Conservation (phyloP, 805 yeast genomes). For the Saccharomycopsis sp. region DNA sequence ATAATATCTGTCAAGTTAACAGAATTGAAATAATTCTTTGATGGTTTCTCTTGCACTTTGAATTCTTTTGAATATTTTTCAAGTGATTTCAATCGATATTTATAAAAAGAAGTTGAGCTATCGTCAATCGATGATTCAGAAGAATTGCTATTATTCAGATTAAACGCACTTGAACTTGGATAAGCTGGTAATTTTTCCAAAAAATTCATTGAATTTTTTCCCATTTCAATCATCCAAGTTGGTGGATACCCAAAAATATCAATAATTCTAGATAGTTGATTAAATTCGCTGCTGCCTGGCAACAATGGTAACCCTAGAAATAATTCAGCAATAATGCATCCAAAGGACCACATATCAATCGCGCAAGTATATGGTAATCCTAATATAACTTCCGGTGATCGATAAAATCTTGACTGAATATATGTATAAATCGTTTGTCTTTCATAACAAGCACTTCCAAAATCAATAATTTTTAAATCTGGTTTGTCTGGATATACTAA, state of each 20-base stretch:
- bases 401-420: slow-evolving; percentile 85
- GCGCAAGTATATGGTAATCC: slow-evolving; percentile 90
- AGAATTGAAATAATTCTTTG: slow-evolving; percentile 73
- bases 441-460: slow-evolving; percentile 93
- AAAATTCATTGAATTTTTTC: slow-evolving; percentile 71
- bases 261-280: slow-evolving; percentile 76
- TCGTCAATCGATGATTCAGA: background rate
- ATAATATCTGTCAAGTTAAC: slow-evolving; percentile 65
- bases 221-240: slow-evolving; percentile 94
- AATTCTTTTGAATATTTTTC: slow-evolving; percentile 43
- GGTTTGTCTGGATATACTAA: slow-evolving; percentile 76
- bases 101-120: slow-evolving; percentile 12
- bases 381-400: slow-evolving; percentile 90
- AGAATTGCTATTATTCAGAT: slow-evolving; percentile 18
- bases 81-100: slow-evolving; percentile 38
- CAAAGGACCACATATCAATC: slow-evolving; percentile 97
- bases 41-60: slow-evolving; percentile 57
- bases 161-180: slow-evolving; percentile 23
- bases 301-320: slow-evolving; percentile 88
- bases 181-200: slow-evolving; percentile 36
- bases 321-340: slow-evolving; percentile 86
- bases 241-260: slow-evolving; percentile 86
- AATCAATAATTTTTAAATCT: slow-evolving; percentile 86
- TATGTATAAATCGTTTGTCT: slow-evolving; percentile 84
- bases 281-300: slow-evolving; percentile 92